Base-by-base conservation (phyloP, 179 eudicot species). In the Heliamphora pulchella region DNA sequence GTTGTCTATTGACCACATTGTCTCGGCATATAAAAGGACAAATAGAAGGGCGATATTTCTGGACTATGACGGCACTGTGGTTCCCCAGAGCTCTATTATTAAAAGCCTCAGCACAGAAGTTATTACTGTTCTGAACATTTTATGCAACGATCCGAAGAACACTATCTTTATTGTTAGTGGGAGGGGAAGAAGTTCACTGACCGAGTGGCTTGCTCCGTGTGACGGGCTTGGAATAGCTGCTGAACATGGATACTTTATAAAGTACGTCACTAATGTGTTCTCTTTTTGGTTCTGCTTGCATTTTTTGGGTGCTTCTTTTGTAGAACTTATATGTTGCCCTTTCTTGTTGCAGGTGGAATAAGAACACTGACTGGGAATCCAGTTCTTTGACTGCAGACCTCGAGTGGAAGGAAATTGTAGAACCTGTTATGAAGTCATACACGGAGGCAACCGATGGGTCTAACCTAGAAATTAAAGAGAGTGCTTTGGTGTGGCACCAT, bases 381-480 rank as follows among this genome's bases (percentile, higher is more conserved):
- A 77, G 79, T 74, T 46, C 83, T 6, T 82, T 82, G 14, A 84
- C 81, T 65, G 64, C 79, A 58, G 90, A 91, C 80, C 90, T 92
- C 82, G 92, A 90, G 17, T 92, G 98, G 98, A 94, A 90, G 86
- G 88, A 87, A 77, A 87, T 94, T 74, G 98, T 91, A 20, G 97
- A 94, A 84, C 97, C 96, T 20, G 81, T 94, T 75, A 91, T 94
- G 98, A 86, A 78, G 68, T 83, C 84, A 0, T 94, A 94, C 67
- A 92, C 89, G 6, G 97, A 94, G 81, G 87, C 98, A 72, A 94
- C 97, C 0, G 98, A 94, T 85, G 98, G 98, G 0, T 94, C 97
- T 13, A 82, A 66, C 84, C 87, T 92, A 71, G 98, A 94, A 81
- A 41, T 11, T 73, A 94, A 94, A 85, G 98, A 94, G 81, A 92